Evolutionary conservation across 768 basidiomycete species (phyloP), one percentile per base, ranked within the genome.

Genomic region (Boletus subcaerulescens): DNA sequence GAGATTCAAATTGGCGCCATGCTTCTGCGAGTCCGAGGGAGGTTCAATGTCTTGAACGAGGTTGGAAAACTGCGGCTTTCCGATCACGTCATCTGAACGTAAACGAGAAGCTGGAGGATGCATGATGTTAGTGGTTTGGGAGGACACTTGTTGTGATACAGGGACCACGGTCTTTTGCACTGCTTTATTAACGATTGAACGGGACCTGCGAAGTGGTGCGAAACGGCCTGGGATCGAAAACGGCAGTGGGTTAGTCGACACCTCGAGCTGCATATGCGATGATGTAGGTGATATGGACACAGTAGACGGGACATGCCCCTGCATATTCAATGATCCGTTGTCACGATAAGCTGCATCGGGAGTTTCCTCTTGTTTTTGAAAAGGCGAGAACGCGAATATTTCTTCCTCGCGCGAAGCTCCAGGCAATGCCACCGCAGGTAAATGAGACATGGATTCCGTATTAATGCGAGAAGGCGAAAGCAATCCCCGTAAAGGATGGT

Each of bases 401-500:
- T 49, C 36, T 50, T 62, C 65, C 53, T 63, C 58, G 41, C 51
- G 53, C 8, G 53, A 45, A 49, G 45, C 45, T 36, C 4, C 50
- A 33, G 13, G 49, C 44, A 48, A 33, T 24, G 53, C 55, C 36
- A 48, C 18, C n/a, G 48, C 39, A 40, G 52, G 48, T 41, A 36
- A 32, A n/a, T 18, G 12, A 13, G 39, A 32, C 24, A 38, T 52
- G 36, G 41, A 20, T 31, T 60, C 52, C 22, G 40, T 18, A 49
- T 60, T 38, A 1, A 53, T 36, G 22, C 53, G 57, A 46, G 59
- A 61, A 52, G 54, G 65, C 17, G 64, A 67, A 55, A 71, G 57
- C 47, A 75, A 55, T 8, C 59, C 59, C 50, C 72, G 71, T 32
- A 75, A 57, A 8, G 75, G 74, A 57, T 76, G 73, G 8, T 54